Evolutionary conservation across 768 basidiomycete genomes (phyloP).

Genomic region (Leccinum boreale): DNA sequence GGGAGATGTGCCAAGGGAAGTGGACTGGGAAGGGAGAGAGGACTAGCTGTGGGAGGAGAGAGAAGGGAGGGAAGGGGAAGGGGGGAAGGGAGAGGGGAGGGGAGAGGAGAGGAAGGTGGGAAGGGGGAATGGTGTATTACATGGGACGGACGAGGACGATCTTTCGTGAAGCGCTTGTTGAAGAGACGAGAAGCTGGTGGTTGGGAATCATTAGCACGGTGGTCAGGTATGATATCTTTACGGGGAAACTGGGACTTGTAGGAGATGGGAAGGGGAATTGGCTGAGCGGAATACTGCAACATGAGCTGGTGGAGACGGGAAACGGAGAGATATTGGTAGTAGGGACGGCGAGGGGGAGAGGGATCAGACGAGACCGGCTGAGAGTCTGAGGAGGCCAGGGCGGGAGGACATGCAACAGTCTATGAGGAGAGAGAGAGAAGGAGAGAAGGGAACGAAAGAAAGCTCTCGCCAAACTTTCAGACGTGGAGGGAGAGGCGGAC

Average conservation of each 20-base stretch:
- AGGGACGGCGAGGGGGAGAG: slow-evolving; percentile 26
- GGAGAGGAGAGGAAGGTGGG: slow-evolving; percentile 6
- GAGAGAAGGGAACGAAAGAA: slow-evolving; percentile 19
- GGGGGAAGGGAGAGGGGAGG: slow-evolving; percentile 28
- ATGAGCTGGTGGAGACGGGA: slow-evolving; percentile 39
- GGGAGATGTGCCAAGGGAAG: slow-evolving; percentile 33
- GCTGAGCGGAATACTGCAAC: slow-evolving; percentile 53
- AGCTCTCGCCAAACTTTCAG: slow-evolving; percentile 19
- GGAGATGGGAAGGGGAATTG: slow-evolving; percentile 31
- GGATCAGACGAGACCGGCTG: slow-evolving; percentile 55
- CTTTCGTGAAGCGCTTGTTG: slow-evolving; percentile 36
- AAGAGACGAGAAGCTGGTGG: slow-evolving; percentile 25
- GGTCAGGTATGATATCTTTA: slow-evolving; percentile 32
- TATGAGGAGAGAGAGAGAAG: not conserved
- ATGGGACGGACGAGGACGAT: slow-evolving; percentile 22
- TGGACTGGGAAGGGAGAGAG: slow-evolving; percentile 34
- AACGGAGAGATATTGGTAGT: slow-evolving; percentile 30
- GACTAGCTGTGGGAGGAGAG: slow-evolving; percentile 27
- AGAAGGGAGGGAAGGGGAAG: slow-evolving; percentile 32
- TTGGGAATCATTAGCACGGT: slow-evolving; percentile 26
- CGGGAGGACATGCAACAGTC: slow-evolving; percentile 28
- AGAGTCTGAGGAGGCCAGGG: slow-evolving; percentile 29
- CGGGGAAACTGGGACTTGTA: slow-evolving; percentile 27
- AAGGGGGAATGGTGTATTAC: slow-evolving; percentile 12
- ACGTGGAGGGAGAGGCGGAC: slow-evolving; percentile 23